These are phyloP conservation scores for Oryza officinalis DNA, from an alignment of 176 grass and related monocot species.

Conservation along the genomic window DNA sequence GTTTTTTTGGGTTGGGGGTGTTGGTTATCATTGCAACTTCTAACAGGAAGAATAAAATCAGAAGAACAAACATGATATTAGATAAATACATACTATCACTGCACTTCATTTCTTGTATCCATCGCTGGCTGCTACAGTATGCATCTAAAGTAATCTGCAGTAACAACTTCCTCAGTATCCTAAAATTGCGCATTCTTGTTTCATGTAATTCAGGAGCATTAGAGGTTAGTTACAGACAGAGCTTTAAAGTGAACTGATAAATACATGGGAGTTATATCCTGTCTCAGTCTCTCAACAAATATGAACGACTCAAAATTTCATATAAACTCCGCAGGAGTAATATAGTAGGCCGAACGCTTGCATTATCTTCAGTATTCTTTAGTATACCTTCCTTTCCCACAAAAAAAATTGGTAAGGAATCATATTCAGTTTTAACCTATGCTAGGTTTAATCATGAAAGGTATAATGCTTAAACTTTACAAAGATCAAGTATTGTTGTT, in stretches of 20 bases:
- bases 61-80: neutral
- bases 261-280: neutral
- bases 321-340: no score
- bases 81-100: neutral
- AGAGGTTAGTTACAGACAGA: neutral
- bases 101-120: neutral
- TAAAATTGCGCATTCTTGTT: neutral
- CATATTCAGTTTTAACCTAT: neutral
- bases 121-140: neutral
- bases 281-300: neutral
- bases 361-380: neutral
- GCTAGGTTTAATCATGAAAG: neutral
- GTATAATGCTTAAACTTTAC: no score
- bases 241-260: neutral
- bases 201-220: neutral
- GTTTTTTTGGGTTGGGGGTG: no score
- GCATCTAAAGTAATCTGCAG: neutral
- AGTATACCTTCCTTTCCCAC: neutral
- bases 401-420: neutral
- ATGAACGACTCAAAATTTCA: neutral
- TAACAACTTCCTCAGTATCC: neutral
- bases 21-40: no score
- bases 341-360: neutral
- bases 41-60: neutral
- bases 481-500: no score